Base-by-base conservation (phyloP, 139 green algal species). In the Auxenochlorella pyrenoidosa region DNA sequence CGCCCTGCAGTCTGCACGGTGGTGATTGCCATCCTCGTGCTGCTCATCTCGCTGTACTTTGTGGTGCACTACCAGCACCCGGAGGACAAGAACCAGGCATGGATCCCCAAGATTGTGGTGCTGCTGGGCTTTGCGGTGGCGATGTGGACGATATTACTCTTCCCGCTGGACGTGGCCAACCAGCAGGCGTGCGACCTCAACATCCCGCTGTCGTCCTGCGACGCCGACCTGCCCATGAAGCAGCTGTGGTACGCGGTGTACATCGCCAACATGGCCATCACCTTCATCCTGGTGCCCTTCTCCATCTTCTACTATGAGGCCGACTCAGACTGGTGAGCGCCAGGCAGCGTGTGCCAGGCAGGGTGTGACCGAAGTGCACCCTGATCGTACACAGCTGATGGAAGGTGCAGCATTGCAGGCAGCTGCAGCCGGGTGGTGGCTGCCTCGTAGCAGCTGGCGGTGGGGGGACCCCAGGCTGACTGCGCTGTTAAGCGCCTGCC, bases 251-350 rank as follows among this genome's bases (percentile, higher is more conserved):
- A 95, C 54, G 90, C 91, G 21, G 86, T 95, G 22, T 98, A 98
- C 93, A 98, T 99, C 44, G 75, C 88, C 13, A 97, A 93, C 82
- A 92, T 96, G 24, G 90, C 98, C 34, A 83, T 99, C 38, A 91
- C 95, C 22, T 97, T 96, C 70, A 75, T 96, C 22, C 87, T 98
- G 79, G 95, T 98, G 66, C 97, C 97, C 24, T 99, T 99, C 92
- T 94, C 95, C 30, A 90, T 99, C 36, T 99, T 99, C 89, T 99
- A 97, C 91, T 99, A 99, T 79, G 97, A 99, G 91, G 95, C 92
- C 0, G 97, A 99, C 91, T 94, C 89, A 47, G 97, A 99, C 19
- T 93, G 93, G 95, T 98, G 75, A 79, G 54, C 2, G 54, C 22
- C 2, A 13, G 54, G 54, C 54, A 24, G 54, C 54, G 2, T 63